Conservation (phyloP, 345 rosid species). For the Hibiscus trionum region DNA sequence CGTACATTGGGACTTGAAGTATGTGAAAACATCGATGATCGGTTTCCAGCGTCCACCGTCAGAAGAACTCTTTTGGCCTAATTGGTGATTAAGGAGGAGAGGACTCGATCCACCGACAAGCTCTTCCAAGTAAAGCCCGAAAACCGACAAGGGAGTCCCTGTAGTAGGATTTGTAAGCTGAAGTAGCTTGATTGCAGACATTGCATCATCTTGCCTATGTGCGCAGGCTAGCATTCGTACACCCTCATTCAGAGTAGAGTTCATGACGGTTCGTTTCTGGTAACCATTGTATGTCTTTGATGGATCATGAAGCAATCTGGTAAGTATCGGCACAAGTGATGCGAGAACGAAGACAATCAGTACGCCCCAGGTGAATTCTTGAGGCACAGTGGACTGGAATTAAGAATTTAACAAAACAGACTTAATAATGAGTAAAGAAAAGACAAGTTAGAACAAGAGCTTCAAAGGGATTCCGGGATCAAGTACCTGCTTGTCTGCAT, state of each 20-base stretch:
- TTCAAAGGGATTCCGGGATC: neutral
- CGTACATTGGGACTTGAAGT: constrained; percentile 12
- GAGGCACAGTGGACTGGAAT: neutral
- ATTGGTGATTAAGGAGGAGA: constrained; percentile 24
- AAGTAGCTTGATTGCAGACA: constrained; percentile 22
- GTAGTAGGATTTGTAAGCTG: constrained; percentile 4
- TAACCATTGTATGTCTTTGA: constrained; percentile 22
- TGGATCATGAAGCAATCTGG: constrained; percentile 19
- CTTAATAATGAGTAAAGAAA: neutral
- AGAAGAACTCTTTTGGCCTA: neutral
- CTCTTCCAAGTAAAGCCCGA: constrained; percentile 24
- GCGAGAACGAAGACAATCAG: neutral
- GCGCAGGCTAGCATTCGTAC: constrained; percentile 24
- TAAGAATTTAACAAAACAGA: neutral
- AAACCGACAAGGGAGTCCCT: constrained; percentile 16
- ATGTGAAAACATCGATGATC: constrained; percentile 18
- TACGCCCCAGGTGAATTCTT: neutral
- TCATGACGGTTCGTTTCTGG: constrained; percentile 14
- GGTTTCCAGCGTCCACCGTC: constrained; percentile 16
- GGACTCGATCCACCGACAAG: constrained; percentile 20
- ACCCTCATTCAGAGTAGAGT: constrained; percentile 2
- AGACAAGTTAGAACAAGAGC: neutral
- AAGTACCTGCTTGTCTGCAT: constrained; percentile 6
- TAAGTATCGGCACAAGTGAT: constrained; percentile 9
- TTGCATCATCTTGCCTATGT: constrained; percentile 21